Percentiles rank a stretch among this genome's conserved stretches.
These are phyloP conservation scores for Coemansia sp. DNA, from an alignment of 192 early-diverging fungal species.

Conservation along the genomic window DNA sequence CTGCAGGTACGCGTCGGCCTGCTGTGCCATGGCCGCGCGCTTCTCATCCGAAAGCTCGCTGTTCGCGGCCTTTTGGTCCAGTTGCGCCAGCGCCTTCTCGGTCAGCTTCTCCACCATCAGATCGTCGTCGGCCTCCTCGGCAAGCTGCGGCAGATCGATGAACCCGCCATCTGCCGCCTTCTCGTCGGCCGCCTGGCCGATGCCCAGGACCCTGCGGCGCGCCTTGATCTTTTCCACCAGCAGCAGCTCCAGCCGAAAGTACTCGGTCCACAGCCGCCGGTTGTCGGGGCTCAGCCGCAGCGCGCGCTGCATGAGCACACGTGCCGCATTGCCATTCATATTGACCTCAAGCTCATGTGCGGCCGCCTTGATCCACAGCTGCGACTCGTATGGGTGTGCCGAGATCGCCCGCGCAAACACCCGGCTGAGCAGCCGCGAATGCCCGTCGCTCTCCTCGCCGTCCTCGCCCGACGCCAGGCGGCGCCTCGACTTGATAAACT, in stretches of 20 bases:
- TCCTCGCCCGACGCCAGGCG: slow-evolving; percentile 25
- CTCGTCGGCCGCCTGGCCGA: slow-evolving; percentile 39
- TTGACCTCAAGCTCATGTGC: slow-evolving; percentile 85
- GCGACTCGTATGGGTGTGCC: slow-evolving; percentile 73
- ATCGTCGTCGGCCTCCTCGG: slow-evolving; percentile 54
- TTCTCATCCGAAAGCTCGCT: slow-evolving; percentile 36
- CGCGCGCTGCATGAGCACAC: slow-evolving; percentile 77
- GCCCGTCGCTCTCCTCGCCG: slow-evolving; percentile 16
- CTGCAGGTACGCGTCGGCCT: slow-evolving; percentile 62
- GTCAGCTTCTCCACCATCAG: slow-evolving; percentile 37
- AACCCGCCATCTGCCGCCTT: slow-evolving; percentile 40
- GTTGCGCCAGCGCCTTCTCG: slow-evolving; percentile 31
- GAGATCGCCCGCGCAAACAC: slow-evolving; percentile 83
- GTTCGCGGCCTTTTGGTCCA: slow-evolving; percentile 14
- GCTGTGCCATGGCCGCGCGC: slow-evolving; percentile 36
- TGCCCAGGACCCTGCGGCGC: slow-evolving; percentile 74
- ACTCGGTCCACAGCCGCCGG: slow-evolving; percentile 82
- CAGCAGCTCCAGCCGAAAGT: slow-evolving; percentile 87
- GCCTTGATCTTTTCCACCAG: slow-evolving; percentile 83
- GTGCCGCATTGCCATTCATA: slow-evolving; percentile 72
- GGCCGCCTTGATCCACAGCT: slow-evolving; percentile 90
- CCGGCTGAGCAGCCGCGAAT: slow-evolving; percentile 59
- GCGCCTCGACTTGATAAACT: slow-evolving; percentile 59
- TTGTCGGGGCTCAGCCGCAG: slow-evolving; percentile 74
- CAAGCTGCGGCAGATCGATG: slow-evolving; percentile 55